Percentiles rank a stretch among this genome's conserved stretches.
Evolutionary conservation across 768 basidiomycete genomes (phyloP).

Genomic region (Tephrocybe sp.): DNA sequence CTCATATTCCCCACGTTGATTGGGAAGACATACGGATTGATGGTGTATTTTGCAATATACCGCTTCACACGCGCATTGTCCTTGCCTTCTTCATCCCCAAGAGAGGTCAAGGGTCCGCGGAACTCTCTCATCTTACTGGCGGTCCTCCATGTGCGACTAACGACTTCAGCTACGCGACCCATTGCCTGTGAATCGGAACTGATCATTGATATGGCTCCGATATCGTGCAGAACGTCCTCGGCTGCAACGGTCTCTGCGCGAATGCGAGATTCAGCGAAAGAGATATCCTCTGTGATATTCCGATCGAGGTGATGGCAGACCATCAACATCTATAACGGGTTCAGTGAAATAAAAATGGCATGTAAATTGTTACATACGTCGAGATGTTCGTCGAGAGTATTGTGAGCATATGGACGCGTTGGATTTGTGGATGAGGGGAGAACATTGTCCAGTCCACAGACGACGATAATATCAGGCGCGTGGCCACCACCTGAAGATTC

Average conservation of each 20-base stretch:
- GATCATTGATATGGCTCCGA: slow-evolving; percentile 95
- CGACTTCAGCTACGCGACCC: slow-evolving; percentile 96
- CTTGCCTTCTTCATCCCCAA: slow-evolving; percentile 66
- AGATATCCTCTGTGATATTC: slow-evolving; percentile 88
- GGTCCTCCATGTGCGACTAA: slow-evolving; percentile 92
- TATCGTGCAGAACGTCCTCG: slow-evolving; percentile 92
- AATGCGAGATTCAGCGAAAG: slow-evolving; percentile 96
- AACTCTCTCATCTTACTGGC: slow-evolving; percentile 91
- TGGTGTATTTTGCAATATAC: slow-evolving; percentile 94
- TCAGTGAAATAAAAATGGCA: not conserved
- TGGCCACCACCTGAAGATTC: slow-evolving; percentile 77
- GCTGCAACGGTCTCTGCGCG: slow-evolving; percentile 96
- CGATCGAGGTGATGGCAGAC: slow-evolving; percentile 97
- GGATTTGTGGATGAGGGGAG: slow-evolving; percentile 97
- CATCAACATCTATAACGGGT: slow-evolving; percentile 86
- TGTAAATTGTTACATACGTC: slow-evolving; percentile 56
- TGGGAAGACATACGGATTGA: slow-evolving; percentile 78
- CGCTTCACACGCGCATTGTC: slow-evolving; percentile 94
- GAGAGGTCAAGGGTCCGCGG: slow-evolving; percentile 63
- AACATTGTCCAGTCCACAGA: slow-evolving; percentile 86
- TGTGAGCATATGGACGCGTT: slow-evolving; percentile 85
- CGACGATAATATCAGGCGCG: slow-evolving; percentile 98
- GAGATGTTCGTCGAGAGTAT: slow-evolving; percentile 95
- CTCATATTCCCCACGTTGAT: not conserved
- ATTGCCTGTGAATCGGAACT: slow-evolving; percentile 97